phyloP scores from a whole-genome alignment of 2,329 filamentous ascomycete genomes.

The Botryotinia calthae region DNA sequence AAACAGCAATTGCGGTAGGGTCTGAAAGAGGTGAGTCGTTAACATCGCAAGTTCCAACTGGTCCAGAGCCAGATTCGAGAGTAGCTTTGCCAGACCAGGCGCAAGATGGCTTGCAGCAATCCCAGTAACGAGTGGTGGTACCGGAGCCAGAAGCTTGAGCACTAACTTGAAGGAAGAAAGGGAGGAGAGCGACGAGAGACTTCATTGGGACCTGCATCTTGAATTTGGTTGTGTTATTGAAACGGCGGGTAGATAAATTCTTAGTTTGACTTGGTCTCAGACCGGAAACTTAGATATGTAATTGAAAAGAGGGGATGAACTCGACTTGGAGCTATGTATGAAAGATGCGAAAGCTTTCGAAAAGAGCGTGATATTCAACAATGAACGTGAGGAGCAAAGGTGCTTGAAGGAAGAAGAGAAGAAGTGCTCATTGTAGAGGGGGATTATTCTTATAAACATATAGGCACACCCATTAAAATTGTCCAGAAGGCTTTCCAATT shows the following conservation, averaged over 20 bases:
- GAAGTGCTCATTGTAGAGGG: neutral
- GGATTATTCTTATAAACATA: conserved; percentile 13
- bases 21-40: conserved; percentile 54
- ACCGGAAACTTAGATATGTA: conserved; percentile 1
- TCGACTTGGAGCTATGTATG: conserved; percentile 13
- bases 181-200: conserved; percentile 32
- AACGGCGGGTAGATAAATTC: neutral
- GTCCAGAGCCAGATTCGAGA: conserved; percentile 40
- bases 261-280: conserved; percentile 1
- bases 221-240: neutral
- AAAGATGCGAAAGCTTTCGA: conserved; percentile 5
- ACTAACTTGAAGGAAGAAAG: conserved; percentile 31
- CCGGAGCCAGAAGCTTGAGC: conserved; percentile 30
- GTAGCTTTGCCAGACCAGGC: conserved; percentile 57
- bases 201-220: conserved; percentile 24
- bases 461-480: neutral
- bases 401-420: conserved; percentile 14
- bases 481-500: neutral
- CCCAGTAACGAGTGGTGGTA: conserved; percentile 51
- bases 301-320: conserved; percentile 14
- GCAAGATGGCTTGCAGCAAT: conserved; percentile 72
- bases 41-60: conserved; percentile 38
- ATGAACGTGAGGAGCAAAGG: conserved; percentile 18
- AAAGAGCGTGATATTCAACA: conserved; percentile 13
- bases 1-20: conserved; percentile 42